phyloP scores from a whole-genome alignment of 2,329 filamentous ascomycete genomes.

The Calonectria naviculata region DNA sequence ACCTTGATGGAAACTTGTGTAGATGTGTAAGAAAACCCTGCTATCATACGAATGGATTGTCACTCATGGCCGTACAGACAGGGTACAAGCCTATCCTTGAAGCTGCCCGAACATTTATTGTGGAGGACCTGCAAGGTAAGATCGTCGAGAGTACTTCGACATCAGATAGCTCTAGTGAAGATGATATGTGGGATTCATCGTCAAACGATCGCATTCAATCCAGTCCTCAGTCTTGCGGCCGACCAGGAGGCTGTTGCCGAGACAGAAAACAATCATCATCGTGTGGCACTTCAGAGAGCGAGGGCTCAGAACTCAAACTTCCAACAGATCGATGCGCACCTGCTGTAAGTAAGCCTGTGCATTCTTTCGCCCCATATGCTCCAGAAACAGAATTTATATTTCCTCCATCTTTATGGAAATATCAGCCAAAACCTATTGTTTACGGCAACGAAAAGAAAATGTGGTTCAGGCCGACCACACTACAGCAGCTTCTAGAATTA shows the following conservation, averaged over 20 bases:
- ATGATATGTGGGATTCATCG: not conserved
- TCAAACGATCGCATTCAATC: not conserved
- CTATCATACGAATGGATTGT: not conserved
- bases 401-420: conserved; percentile 80
- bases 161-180: not conserved
- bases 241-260: conserved; percentile 18
- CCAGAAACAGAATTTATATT: conserved; percentile 91
- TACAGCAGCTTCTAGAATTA: conserved; percentile 66
- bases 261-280: not conserved
- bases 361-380: conserved; percentile 52
- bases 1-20: conserved; percentile 92
- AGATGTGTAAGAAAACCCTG: conserved; percentile 63
- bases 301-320: not conserved
- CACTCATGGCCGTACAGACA: not conserved
- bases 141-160: not conserved
- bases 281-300: not conserved
- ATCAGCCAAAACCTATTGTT: conserved; percentile 78
- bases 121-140: conserved; percentile 12
- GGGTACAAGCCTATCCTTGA: conserved; percentile 23
- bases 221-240: conserved; percentile 8
- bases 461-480: conserved; percentile 86
- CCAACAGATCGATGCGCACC: not conserved
- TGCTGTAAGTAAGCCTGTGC: not conserved
- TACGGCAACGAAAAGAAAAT: conserved; percentile 91
- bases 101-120: conserved; percentile 10